Evolutionary conservation across 2,329 filamentous ascomycete species (phyloP).

Genomic region (Sordariomycetes sp.): DNA sequence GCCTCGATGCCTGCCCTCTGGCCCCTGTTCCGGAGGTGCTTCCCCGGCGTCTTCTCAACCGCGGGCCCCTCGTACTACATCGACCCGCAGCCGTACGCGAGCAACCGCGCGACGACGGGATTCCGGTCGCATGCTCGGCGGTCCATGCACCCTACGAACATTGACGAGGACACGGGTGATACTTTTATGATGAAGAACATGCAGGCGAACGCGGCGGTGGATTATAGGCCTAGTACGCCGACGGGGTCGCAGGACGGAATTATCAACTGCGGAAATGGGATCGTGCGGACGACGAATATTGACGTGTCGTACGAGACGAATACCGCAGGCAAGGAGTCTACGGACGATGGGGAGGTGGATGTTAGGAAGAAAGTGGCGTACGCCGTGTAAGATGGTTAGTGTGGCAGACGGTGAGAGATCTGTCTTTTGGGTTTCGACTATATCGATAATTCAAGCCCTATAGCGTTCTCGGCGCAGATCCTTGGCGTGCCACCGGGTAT

Average conservation of each 20-base stretch:
- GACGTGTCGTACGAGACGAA: constrained; percentile 7
- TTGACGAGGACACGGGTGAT: constrained; percentile 5
- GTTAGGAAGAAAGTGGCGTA: constrained; percentile 6
- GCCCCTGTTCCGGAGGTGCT: constrained; percentile 17
- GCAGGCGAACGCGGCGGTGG: constrained; percentile 5
- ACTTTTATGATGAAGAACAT: constrained; percentile 9
- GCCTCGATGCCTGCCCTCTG: constrained; percentile 23
- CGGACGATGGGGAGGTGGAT: neutral
- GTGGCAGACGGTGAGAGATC: neutral
- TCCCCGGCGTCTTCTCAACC: constrained; percentile 12
- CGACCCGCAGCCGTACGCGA: neutral
- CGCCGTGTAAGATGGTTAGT: constrained; percentile 3
- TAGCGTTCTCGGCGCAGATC: too few relatives aligned
- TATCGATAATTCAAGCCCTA: too few relatives aligned
- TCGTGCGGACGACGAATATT: constrained; percentile 8
- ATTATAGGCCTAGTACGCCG: constrained; percentile 7
- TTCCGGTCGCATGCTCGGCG: constrained; percentile 6
- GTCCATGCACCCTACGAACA: constrained; percentile 5
- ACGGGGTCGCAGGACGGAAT: constrained; percentile 9
- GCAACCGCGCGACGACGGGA: neutral
- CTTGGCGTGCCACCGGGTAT: too few relatives aligned
- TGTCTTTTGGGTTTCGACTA: neutral
- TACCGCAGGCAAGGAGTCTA: constrained; percentile 1
- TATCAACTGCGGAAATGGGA: constrained; percentile 6
- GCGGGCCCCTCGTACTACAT: constrained; percentile 8